These are phyloP conservation scores for Xerocomellus dryophilus DNA, from an alignment of 768 basidiomycete genomes.

Conservation along the genomic window DNA sequence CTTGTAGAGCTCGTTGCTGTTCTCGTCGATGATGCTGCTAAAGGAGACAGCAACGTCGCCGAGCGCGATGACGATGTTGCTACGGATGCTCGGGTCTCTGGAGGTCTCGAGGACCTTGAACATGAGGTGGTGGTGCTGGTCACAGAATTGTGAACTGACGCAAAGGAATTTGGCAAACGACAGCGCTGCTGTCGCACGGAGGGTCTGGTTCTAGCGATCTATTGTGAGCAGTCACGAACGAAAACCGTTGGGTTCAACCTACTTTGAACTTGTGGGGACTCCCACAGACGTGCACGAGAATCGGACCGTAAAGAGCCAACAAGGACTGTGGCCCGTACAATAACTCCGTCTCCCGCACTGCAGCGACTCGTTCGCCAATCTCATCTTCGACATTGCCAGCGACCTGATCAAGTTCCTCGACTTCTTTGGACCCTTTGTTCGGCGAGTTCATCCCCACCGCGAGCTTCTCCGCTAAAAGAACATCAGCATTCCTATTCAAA, in stretches of 20 bases:
- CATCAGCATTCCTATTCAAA: background rate
- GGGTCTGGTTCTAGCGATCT: slow-evolving; percentile 65
- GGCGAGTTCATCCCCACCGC: slow-evolving; percentile 37
- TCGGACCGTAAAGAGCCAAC: slow-evolving; percentile 80
- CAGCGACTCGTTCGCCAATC: slow-evolving; percentile 88
- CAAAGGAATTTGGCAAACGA: slow-evolving; percentile 96
- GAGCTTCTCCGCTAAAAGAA: slow-evolving; percentile 55
- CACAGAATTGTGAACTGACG: slow-evolving; percentile 91
- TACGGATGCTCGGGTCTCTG: slow-evolving; percentile 83
- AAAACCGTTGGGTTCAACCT: background rate
- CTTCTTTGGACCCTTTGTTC: slow-evolving; percentile 48
- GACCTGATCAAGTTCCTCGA: slow-evolving; percentile 94
- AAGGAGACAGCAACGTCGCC: slow-evolving; percentile 99
- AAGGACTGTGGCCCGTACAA: slow-evolving; percentile 81
- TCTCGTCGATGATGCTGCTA: slow-evolving; percentile 95
- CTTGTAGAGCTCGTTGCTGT: slow-evolving; percentile 91
- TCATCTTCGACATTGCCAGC: slow-evolving; percentile 98
- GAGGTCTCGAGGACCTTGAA: slow-evolving; percentile 95
- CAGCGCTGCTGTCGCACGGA: slow-evolving; percentile 83
- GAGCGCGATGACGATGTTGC: slow-evolving; percentile 96
- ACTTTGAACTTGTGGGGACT: slow-evolving; percentile 92
- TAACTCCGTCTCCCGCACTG: slow-evolving; percentile 81
- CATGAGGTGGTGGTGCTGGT: slow-evolving; percentile 79
- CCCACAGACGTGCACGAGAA: slow-evolving; percentile 87
- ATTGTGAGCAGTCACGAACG: slow-evolving; percentile 6